Percentiles rank a stretch among this genome's conserved stretches.
Evolutionary conservation across 73 alveolate genomes (phyloP).

Genomic region (Tetrahymena borealis): DNA sequence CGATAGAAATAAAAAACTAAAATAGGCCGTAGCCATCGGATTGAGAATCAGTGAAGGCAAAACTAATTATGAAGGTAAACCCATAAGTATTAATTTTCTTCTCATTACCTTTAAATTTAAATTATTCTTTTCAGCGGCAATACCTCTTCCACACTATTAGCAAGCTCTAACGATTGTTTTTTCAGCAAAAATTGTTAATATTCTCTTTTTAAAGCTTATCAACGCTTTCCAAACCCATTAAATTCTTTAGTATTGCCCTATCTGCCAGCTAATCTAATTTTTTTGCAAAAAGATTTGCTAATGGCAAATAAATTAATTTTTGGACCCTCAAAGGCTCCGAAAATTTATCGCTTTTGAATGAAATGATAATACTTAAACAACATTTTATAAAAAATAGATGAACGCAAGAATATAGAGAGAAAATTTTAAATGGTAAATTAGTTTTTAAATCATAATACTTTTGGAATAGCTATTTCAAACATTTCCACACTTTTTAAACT

Average conservation of each 20-base stretch:
- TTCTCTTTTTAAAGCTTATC: too few relatives aligned
- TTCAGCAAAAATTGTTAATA: too few relatives aligned
- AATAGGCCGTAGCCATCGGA: conserved; percentile 2
- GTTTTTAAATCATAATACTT: neutral
- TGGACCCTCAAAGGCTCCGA: too few relatives aligned
- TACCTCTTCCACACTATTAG: neutral
- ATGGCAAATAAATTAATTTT: too few relatives aligned
- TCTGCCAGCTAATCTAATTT: too few relatives aligned
- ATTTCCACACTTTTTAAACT: too few relatives aligned
- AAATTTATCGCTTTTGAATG: too few relatives aligned
- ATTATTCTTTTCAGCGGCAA: neutral
- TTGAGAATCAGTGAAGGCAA: neutral
- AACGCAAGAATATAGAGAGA: neutral
- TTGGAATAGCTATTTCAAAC: too few relatives aligned
- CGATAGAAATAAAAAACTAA: neutral
- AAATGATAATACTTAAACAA: neutral
- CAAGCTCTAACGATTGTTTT: neutral
- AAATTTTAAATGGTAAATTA: neutral
- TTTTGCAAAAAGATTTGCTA: too few relatives aligned
- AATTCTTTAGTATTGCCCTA: too few relatives aligned
- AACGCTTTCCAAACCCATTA: too few relatives aligned
- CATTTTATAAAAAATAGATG: neutral
- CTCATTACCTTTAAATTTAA: neutral
- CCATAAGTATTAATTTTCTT: neutral
- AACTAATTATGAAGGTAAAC: neutral